These are phyloP conservation scores for Dendrobium huoshanense DNA, from an alignment of 106 monocot species.

Conservation along the genomic window DNA sequence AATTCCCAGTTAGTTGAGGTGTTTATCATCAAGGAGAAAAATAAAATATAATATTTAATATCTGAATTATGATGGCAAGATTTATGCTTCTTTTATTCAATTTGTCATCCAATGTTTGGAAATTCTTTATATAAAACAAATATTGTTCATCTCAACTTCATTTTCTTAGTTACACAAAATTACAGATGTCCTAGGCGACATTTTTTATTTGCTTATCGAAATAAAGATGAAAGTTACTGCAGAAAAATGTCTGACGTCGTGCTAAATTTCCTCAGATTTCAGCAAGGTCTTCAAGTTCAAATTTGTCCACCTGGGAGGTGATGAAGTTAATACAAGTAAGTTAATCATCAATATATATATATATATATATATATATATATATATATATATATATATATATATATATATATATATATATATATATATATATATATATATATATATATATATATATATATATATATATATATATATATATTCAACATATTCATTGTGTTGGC, in stretches of 20 bases:
- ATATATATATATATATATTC: not conserved
- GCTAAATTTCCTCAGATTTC: constrained; percentile 61
- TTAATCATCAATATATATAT: not conserved
- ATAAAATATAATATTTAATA: no score
- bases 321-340: constrained; percentile 91
- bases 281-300: constrained; percentile 89
- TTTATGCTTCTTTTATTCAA: no score
- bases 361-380: not conserved
- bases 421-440: not conserved
- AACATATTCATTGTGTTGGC: no score
- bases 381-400: not conserved
- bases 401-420: not conserved
- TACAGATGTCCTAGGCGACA: not conserved
- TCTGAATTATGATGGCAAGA: no score
- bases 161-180: not conserved
- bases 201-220: not conserved
- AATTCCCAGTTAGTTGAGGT: not conserved
- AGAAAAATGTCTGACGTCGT: constrained; percentile 9
- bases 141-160: no score
- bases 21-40: no score
- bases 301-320: constrained; percentile 90
- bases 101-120: no score
- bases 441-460: not conserved
- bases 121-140: no score
- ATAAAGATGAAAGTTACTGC: not conserved